Percentiles rank a stretch among this genome's conserved stretches.
These are phyloP conservation scores for Tetracladium marchalianum DNA, from an alignment of 495 filamentous ascomycete genomes.

Conservation along the genomic window DNA sequence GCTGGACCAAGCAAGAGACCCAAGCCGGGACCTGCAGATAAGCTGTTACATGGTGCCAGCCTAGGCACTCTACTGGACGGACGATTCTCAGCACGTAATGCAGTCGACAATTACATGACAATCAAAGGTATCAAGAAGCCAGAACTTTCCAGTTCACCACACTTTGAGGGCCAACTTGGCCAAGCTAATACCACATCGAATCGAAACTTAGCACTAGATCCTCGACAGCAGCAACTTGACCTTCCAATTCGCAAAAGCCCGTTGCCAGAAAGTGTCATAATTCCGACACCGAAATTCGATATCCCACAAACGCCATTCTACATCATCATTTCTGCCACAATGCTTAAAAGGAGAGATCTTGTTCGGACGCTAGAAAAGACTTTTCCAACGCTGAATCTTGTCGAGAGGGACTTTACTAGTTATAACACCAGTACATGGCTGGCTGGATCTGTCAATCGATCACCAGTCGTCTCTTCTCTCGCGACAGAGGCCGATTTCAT, in stretches of 20 bases:
- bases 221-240: background rate
- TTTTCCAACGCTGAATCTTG: constrained; percentile 42
- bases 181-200: background rate
- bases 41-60: background rate
- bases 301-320: constrained; percentile 18
- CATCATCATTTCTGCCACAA: constrained; percentile 39
- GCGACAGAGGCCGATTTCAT: constrained; percentile 66
- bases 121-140: constrained; percentile 26
- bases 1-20: background rate
- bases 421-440: constrained; percentile 27
- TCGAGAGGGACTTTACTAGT: constrained; percentile 47
- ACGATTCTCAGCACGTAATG: constrained; percentile 19
- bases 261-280: background rate
- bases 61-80: constrained; percentile 5
- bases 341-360: constrained; percentile 34
- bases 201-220: background rate
- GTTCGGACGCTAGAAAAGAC: constrained; percentile 34
- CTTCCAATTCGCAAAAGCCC: constrained; percentile 6
- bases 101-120: constrained; percentile 36
- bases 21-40: background rate
- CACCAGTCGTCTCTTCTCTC: constrained; percentile 23
- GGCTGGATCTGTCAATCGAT: constrained; percentile 22
- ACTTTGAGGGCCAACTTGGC: constrained; percentile 7
- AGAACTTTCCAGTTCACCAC: constrained; percentile 21
- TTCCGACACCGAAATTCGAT: constrained; percentile 9